Evolutionary conservation across 805 yeast genomes (phyloP).

Genomic region (Hyphopichia homilentoma): DNA sequence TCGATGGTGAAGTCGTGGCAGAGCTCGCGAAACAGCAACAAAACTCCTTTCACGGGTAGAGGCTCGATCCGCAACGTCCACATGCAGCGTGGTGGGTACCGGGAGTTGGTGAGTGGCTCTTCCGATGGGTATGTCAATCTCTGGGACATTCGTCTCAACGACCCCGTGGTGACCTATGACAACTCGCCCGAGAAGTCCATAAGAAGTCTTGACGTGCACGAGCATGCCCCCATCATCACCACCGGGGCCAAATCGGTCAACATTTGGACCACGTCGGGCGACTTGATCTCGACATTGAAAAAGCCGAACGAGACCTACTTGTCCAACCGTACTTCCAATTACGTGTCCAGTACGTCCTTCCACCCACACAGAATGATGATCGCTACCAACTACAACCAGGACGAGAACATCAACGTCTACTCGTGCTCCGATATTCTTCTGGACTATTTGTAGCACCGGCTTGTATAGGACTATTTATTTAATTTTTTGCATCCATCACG

Average conservation of each 20-base stretch:
- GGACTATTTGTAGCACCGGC: constrained; percentile 22
- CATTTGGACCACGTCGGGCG: constrained; percentile 84
- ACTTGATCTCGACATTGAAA: constrained; percentile 58
- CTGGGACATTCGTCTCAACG: constrained; percentile 83
- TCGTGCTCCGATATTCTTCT: constrained; percentile 33
- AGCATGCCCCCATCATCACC: constrained; percentile 92
- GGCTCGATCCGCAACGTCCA: constrained; percentile 74
- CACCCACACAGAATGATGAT: constrained; percentile 96
- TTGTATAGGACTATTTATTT: constrained; percentile 2
- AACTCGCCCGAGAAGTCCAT: constrained; percentile 48
- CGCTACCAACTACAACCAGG: constrained; percentile 81
- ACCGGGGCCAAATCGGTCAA: constrained; percentile 80
- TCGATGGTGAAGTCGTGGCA: constrained; percentile 85
- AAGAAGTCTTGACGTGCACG: constrained; percentile 81
- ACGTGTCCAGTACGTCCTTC: constrained; percentile 64
- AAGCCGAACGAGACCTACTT: constrained; percentile 44
- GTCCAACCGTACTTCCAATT: constrained; percentile 44
- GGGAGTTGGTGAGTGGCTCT: constrained; percentile 84
- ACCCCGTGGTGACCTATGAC: constrained; percentile 64
- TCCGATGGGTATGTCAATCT: constrained; percentile 77
- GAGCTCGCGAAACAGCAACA: constrained; percentile 26
- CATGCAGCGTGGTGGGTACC: constrained; percentile 94
- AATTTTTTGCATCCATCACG: not conserved
- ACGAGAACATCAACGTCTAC: constrained; percentile 63
- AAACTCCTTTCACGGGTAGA: constrained; percentile 19